Evolutionary conservation across 257 asterid genomes (phyloP).

Genomic region (Eucommia ulmoides): DNA sequence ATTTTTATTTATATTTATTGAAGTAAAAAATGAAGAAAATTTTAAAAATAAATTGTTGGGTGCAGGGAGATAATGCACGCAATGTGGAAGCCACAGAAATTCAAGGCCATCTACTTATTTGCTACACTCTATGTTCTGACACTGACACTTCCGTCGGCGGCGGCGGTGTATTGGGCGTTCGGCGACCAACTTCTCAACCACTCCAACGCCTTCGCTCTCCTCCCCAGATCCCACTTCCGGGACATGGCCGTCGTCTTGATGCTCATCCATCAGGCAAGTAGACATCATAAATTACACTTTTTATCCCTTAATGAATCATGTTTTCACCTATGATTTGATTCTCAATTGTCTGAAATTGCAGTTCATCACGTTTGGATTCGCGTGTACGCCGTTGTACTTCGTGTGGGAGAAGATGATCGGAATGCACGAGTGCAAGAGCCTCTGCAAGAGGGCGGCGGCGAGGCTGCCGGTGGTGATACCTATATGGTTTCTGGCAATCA

Average conservation of each 20-base stretch:
- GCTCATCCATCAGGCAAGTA: conserved; percentile 89
- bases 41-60: conserved; percentile 8
- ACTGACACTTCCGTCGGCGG: conserved; percentile 79
- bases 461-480: conserved; percentile 84
- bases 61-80: conserved; percentile 96
- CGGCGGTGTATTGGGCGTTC: conserved; percentile 92
- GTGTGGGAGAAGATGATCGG: conserved; percentile 97
- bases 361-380: conserved; percentile 96
- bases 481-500: conserved; percentile 85
- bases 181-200: conserved; percentile 85
- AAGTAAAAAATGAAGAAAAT: neutral
- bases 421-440: conserved; percentile 81
- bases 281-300: neutral
- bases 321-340: neutral
- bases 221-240: conserved; percentile 68
- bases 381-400: conserved; percentile 85
- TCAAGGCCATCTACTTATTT: conserved; percentile 68
- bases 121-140: conserved; percentile 83
- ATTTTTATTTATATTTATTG: too few relatives aligned
- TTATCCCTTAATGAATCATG: neutral
- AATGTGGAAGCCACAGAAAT: conserved; percentile 97
- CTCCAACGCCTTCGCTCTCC: conserved; percentile 83
- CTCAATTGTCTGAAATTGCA: conserved; percentile 14
- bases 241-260: conserved; percentile 90
- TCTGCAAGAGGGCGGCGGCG: conserved; percentile 77